Percentiles rank a stretch among this genome's conserved stretches.
These are phyloP conservation scores for Globisporangium iwayamae DNA, from an alignment of 352 stramenopile species.

Conservation along the genomic window DNA sequence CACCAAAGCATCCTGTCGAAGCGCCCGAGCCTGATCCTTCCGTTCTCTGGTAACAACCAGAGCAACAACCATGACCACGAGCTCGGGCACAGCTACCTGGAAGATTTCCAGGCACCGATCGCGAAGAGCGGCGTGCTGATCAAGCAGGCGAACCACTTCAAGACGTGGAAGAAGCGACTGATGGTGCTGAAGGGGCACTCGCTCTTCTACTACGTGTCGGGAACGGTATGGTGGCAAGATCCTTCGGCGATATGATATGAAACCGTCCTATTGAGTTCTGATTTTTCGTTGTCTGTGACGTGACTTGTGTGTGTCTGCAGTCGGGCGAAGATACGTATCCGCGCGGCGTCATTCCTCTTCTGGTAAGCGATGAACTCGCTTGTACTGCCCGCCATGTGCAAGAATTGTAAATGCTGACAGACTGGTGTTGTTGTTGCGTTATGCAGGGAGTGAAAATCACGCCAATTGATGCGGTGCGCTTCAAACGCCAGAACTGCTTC, in stretches of 20 bases:
- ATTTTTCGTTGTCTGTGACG: conserved; percentile 5
- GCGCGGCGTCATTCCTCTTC: conserved; percentile 70
- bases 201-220: conserved; percentile 87
- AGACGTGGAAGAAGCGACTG: conserved; percentile 87
- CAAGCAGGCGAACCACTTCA: conserved; percentile 87
- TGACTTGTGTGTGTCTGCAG: conserved; percentile 26
- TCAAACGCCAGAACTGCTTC: conserved; percentile 87
- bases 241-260: conserved; percentile 4
- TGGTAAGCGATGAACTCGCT: conserved; percentile 19
- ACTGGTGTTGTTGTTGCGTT: conserved; percentile 1
- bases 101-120: conserved; percentile 79
- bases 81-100: conserved; percentile 45
- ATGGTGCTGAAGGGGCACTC: conserved; percentile 88
- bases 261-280: conserved; percentile 7
- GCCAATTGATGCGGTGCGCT: conserved; percentile 67
- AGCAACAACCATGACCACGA: conserved; percentile 17
- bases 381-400: neutral
- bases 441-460: conserved; percentile 66
- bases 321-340: conserved; percentile 84
- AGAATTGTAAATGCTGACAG: neutral
- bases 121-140: conserved; percentile 84
- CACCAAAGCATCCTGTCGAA: conserved; percentile 64
- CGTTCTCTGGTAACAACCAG: conserved; percentile 35
- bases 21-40: conserved; percentile 72
- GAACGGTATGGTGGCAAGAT: conserved; percentile 51